Evolutionary conservation across 192 early-diverging fungal genomes (phyloP).

Genomic region (Pilaira anomala): DNA sequence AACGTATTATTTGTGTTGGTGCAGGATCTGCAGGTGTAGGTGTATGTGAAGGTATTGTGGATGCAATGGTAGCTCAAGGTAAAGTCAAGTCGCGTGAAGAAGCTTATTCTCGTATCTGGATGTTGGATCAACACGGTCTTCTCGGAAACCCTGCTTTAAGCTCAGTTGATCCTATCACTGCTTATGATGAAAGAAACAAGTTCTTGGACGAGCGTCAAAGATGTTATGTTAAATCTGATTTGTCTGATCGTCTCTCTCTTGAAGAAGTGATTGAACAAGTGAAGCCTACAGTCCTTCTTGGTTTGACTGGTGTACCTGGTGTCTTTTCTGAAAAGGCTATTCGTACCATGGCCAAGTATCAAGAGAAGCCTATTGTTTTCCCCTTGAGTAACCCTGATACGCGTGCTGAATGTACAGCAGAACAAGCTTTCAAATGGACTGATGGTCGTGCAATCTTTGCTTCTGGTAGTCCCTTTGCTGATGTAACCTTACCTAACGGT

Average conservation of each 20-base stretch:
- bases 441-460: slow-evolving; percentile 54
- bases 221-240: slow-evolving; percentile 45
- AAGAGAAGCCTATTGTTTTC: slow-evolving; percentile 49
- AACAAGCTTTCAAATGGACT: slow-evolving; percentile 54
- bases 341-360: slow-evolving; percentile 50
- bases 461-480: slow-evolving; percentile 51
- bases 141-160: slow-evolving; percentile 41
- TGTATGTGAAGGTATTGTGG: slow-evolving; percentile 40
- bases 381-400: slow-evolving; percentile 51
- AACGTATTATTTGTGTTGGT: slow-evolving; percentile 35
- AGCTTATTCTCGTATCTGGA: slow-evolving; percentile 51
- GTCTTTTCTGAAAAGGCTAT: slow-evolving; percentile 50
- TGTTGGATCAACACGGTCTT: slow-evolving; percentile 52
- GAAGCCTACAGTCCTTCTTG: slow-evolving; percentile 50
- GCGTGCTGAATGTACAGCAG: slow-evolving; percentile 53
- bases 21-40: slow-evolving; percentile 38
- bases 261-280: slow-evolving; percentile 49
- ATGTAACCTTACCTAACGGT: slow-evolving; percentile 45
- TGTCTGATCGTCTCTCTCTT: slow-evolving; percentile 44
- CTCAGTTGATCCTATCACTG: slow-evolving; percentile 23
- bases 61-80: slow-evolving; percentile 38
- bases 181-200: neutral
- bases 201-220: slow-evolving; percentile 46
- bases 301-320: slow-evolving; percentile 46
- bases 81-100: slow-evolving; percentile 40